Base-by-base conservation (phyloP, 2,329 filamentous ascomycete genomes). In the Lachnellula willkommii region DNA sequence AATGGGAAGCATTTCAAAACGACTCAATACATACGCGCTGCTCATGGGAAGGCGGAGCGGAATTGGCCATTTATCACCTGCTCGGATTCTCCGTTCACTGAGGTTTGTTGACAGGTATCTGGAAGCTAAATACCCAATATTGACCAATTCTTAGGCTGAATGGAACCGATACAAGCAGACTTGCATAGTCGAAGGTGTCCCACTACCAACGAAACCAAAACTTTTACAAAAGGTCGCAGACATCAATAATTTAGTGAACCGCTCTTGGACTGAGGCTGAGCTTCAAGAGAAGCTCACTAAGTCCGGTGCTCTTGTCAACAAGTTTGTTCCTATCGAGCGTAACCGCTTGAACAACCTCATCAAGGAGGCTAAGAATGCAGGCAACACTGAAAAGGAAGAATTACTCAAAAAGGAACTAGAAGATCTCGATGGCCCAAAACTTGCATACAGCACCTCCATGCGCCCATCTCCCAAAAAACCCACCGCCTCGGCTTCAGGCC, bases 21-120 rank as follows among this genome's bases (percentile, higher is more conserved):
- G 0, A 90, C 95, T 59, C 87, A 92, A 70, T 96, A 97, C 69
- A 83, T 89, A 35, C 77, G 86, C 53, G 85, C 89, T 43, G 85
- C 90, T 7, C 88, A 95, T 69, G 94, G 94, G 47, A 91, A 92
- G 65, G 80, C 88, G 0, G 82, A 90, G 68, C 88, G 87, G 69
- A 85, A 92, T 37, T 96, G 91, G 74, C 91, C 92, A 4, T 96
- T 97, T 71, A 87, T 94, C 59, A 87, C 87, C 60, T 92, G 93
- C 69, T 97, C 94, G 0, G 92, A 96, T 70, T 84, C 85, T 50
- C 78, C 80, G 43, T 89, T 97, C 67, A 89, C 88, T n/a, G 90
- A 94, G 72, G 88, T 90, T 75, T 61, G 78, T 70, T 47, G 7
- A 8, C 20, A 15, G 20, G 15, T 2, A 47, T 24, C 17, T 20